phyloP scores from a whole-genome alignment of 2,329 filamentous ascomycete genomes.

The Leptographium flavum region DNA sequence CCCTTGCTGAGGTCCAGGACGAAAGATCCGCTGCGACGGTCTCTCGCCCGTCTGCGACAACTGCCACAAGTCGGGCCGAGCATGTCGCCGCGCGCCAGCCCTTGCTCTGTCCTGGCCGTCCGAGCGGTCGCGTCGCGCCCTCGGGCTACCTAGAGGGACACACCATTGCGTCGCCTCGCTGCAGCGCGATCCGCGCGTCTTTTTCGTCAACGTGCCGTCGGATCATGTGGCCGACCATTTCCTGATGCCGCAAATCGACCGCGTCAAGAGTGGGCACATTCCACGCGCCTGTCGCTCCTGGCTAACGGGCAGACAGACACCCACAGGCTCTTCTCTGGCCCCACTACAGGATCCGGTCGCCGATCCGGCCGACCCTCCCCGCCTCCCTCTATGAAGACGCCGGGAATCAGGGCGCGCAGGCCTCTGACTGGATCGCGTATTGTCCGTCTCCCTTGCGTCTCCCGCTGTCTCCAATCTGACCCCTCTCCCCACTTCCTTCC shows the following conservation, averaged over 20 bases:
- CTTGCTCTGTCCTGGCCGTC: constrained; percentile 8
- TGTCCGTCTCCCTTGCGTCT: not conserved
- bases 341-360: not conserved
- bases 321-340: not conserved
- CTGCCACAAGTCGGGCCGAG: constrained; percentile 4
- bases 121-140: constrained; percentile 1
- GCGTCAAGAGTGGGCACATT: too few species aligned
- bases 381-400: not conserved
- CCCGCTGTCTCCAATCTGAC: not conserved
- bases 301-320: not conserved
- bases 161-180: not conserved
- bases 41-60: constrained; percentile 4
- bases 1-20: too few species aligned
- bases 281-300: too few species aligned
- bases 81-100: constrained; percentile 1
- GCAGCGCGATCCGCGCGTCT: not conserved
- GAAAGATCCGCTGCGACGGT: constrained; percentile 9
- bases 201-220: not conserved
- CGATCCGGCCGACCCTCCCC: not conserved
- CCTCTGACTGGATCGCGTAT: constrained; percentile 3
- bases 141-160: not conserved
- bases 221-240: not conserved
- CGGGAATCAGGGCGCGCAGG: not conserved
- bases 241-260: not conserved
- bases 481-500: not conserved